Evolutionary conservation across 768 basidiomycete genomes (phyloP), one percentile per base, ranked within the genome.

Genomic region (Lactifluus hygrophoroides): DNA sequence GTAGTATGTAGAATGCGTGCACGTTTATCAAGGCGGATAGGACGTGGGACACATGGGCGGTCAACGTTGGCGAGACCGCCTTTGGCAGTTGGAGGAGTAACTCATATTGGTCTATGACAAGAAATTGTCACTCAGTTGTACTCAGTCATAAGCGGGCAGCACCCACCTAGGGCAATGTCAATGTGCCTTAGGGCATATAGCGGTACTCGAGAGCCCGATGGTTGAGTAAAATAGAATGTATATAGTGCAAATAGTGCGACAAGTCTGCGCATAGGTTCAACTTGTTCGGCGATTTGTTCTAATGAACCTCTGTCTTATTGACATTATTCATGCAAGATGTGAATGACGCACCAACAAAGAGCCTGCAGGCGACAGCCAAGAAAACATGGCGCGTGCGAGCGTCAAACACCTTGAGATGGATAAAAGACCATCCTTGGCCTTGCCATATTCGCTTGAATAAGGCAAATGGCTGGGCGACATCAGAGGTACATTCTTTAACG

Each of bases 371-470:
- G 10, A 81, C 75, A 34, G 74, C 74, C 28, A 91, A 69, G 69
- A 89, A 88, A 0, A 73, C 68, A 46, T 85, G 80, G 37, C 90
- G 79, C 21, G 85, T 74, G 49, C 85, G 77, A 43, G 76, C 71
- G 65, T 92, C 88, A 57, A 86, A 80, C 3, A 85, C 81, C 67
- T 80, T 84, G 72, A 92, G 79, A 66, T 90, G 88, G 44, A 89
- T 69, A 80, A 82, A 88, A 32, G 75, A 72, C 90, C 90, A 93
- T 21, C 86, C 85, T 59, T 79, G 76, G 5, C 72, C 71, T 11
- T 67, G 69, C 90, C 90, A 93, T 19, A 88, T 65, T 1, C 67
- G 64, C 70, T 87, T 90, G 80, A 91, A 93, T 19, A 83, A 73
- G 3, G 73, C 64, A 68, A 91, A 92, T 0, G 90, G 87, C 51